Evolutionary conservation across 2,329 filamentous ascomycete genomes (phyloP), one percentile per base, ranked within the genome.

Genomic region (Talaromyces sp.): DNA sequence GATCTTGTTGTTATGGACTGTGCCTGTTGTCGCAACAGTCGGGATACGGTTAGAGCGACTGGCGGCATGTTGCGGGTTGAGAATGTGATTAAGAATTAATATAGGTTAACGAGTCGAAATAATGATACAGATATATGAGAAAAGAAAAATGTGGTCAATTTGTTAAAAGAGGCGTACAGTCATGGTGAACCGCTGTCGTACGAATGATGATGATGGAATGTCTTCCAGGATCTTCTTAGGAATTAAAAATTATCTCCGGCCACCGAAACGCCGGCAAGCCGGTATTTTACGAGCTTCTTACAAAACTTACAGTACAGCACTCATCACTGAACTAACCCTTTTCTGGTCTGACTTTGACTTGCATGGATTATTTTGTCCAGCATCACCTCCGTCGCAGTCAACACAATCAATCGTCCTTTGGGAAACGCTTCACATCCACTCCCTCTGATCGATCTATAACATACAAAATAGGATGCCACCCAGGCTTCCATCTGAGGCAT

Each of bases 401-500:
- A 56, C 52, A n/a, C 33, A 47, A 37, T 37, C 5, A 17, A 39
- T 25, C 52, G 50, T 8, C 31, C 31, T 15, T 56, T 56, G n/a
- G 3, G 10, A 17, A 31, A 31, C 27, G 27, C 17, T 6, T 9
- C 22, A 37, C n/a, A 56, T 19, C n/a, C 33, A 15, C 25, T 25
- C 2, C 33, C 25, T 50, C n/a, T 31, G 33, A 13, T 43, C 9
- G 6, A 41, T 75, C 31, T 62, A n/a, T 15, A 52, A 11, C 10
- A 22, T 15, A 22, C 15, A 43, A 33, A 50, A 13, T 17, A 61
- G 22, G 45, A 67, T 67, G 65, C 61, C 65, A 31, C 58, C 65
- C n/a, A 58, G 60, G 65, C 65, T 64, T 3, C 65, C 65, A 15
- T 52, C 49, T 6, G 71, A 72, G 69, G 72, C 76, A 31, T 60